A percentile compares a stretch with the other conserved stretches of the same genome.
Evolutionary conservation across 78 protist species (phyloP).

Genomic region (Emiliania huxleyi): DNA sequence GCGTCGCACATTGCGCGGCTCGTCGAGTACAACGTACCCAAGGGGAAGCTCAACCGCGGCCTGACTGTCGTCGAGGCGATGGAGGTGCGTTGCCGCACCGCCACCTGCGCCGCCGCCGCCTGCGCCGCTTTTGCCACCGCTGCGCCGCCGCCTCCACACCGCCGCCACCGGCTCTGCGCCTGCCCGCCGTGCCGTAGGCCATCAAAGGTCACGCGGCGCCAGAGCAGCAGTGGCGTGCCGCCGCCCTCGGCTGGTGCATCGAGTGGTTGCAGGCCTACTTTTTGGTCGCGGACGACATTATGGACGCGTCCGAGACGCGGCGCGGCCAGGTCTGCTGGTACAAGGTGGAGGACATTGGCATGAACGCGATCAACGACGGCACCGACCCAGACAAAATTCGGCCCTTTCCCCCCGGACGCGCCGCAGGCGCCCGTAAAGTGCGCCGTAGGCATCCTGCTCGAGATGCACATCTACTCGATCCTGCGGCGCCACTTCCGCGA

Average conservation of each 20-base stretch:
- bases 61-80: slow-evolving; percentile 67
- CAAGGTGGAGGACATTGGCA: slow-evolving; percentile 62
- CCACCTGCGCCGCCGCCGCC: too few relatives aligned
- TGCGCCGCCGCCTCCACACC: too few relatives aligned
- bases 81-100: too few relatives aligned
- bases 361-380: slow-evolving; percentile 93
- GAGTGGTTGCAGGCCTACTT: slow-evolving; percentile 69
- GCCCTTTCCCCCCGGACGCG: too few relatives aligned
- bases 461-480: slow-evolving; percentile 69
- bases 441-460: slow-evolving; percentile 6
- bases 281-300: slow-evolving; percentile 95
- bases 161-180: too few relatives aligned
- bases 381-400: too few relatives aligned
- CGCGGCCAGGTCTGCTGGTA: slow-evolving; percentile 96
- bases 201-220: background rate
- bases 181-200: too few relatives aligned
- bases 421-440: too few relatives aligned
- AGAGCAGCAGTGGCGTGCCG: slow-evolving; percentile 34
- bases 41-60: slow-evolving; percentile 89
- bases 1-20: background rate
- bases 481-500: slow-evolving; percentile 75
- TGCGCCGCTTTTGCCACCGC: too few relatives aligned
- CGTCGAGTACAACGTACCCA: background rate
- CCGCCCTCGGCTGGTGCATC: slow-evolving; percentile 89
- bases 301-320: slow-evolving; percentile 92